phyloP scores from a whole-genome alignment of 208 protist genomes.

The Crithidia fasciculata region DNA sequence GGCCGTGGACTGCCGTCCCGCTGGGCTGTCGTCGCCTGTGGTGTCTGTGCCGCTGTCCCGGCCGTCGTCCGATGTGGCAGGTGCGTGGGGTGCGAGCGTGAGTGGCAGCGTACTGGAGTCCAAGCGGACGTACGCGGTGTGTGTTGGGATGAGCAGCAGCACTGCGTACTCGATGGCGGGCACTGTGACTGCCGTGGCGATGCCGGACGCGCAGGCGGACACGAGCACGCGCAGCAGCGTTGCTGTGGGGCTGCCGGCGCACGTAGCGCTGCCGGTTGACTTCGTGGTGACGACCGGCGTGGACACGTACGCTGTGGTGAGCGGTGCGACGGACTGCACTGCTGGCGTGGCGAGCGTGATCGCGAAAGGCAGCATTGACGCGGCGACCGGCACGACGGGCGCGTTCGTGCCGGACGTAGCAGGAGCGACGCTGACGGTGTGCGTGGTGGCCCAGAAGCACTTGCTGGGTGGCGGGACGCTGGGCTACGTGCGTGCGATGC shows the following conservation, averaged over 20 bases:
- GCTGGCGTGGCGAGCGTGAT: constrained; percentile 31
- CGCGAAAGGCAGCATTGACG: constrained; percentile 37
- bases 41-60: not conserved
- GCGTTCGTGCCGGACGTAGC: constrained; percentile 29
- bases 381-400: constrained; percentile 12
- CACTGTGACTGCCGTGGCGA: not conserved
- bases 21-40: not conserved
- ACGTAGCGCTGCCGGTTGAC: not conserved
- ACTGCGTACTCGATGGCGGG: not conserved
- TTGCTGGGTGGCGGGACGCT: too few relatives aligned
- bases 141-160: not conserved
- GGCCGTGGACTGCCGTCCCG: too few relatives aligned
- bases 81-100: too few relatives aligned
- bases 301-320: not conserved
- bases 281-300: not conserved
- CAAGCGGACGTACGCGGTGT: not conserved
- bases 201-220: not conserved
- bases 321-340: constrained; percentile 15
- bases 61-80: too few relatives aligned
- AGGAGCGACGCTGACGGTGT: not conserved
- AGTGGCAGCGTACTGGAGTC: too few relatives aligned
- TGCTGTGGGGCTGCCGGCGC: not conserved
- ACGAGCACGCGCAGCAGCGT: not conserved
- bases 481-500: too few relatives aligned
- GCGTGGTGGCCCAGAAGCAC: constrained; percentile 24